Evolutionary conservation across 2,329 filamentous ascomycete species (phyloP).

Genomic region (Rutstroemia sp.): DNA sequence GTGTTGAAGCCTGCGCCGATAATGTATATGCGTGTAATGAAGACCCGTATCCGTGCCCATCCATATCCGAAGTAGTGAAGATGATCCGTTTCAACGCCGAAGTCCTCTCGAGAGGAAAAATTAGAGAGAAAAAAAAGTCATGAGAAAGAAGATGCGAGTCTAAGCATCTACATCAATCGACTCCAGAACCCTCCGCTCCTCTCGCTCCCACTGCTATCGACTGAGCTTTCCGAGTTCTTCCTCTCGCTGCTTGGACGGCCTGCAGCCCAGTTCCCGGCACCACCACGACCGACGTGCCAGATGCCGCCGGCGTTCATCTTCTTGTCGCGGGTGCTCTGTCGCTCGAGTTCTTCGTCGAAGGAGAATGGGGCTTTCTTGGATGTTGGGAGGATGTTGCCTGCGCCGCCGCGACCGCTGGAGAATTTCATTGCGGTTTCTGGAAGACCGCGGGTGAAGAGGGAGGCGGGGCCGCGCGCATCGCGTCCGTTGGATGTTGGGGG

Average conservation of each 20-base stretch:
- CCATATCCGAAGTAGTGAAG: background rate
- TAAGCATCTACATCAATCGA: background rate
- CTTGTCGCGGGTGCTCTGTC: slow-evolving; percentile 23
- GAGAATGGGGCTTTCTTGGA: slow-evolving; percentile 26
- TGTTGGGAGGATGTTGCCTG: slow-evolving; percentile 26
- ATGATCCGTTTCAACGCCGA: too few relatives aligned
- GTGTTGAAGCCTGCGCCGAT: background rate
- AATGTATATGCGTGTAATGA: background rate
- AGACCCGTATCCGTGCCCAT: background rate
- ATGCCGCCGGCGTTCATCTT: slow-evolving; percentile 20
- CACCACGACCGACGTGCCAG: slow-evolving; percentile 27
- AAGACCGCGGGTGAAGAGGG: slow-evolving; percentile 21
- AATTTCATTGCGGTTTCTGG: slow-evolving; percentile 24
- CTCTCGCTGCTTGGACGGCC: background rate
- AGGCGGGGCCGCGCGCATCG: slow-evolving; percentile 25
- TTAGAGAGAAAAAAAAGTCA: background rate
- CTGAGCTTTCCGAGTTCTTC: background rate
- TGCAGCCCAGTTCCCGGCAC: slow-evolving; percentile 23
- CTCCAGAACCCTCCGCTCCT: background rate
- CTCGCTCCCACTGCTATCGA: background rate
- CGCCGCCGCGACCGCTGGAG: slow-evolving; percentile 26
- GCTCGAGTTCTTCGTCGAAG: slow-evolving; percentile 29
- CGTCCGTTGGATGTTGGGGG: slow-evolving; percentile 21
- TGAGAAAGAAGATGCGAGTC: background rate
- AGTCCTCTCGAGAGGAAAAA: background rate